Evolutionary conservation across 257 asterid genomes (phyloP), one percentile per base, ranked within the genome.

Genomic region (Penstemon eatonii): DNA sequence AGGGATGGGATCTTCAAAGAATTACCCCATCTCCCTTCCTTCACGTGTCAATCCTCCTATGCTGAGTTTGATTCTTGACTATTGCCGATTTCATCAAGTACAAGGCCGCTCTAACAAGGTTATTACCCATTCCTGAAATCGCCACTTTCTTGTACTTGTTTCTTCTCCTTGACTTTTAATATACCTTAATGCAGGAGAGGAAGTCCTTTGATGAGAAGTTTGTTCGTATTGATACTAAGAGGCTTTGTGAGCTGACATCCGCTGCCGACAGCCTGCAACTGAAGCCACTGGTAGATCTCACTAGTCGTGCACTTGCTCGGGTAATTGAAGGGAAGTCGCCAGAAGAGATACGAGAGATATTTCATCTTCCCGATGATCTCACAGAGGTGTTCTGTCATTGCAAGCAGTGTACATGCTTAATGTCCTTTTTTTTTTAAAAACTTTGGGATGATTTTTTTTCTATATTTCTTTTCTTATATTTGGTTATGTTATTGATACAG

Each of bases 91-190:
- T 82, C 98, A 93, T 81, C 97, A 86, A 84, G 80, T 84, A 68
- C 88, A 90, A 13, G 98, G 97, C 41, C 97, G 90, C 62, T 88
- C 97, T 68, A 90, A 90, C 86, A 93, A 88, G 98, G 98, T 90
- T 67, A 74, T 58, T 55, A 50, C 67, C 33, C 55, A 13, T 76
- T 58, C 43, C 33, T 15, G 47, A 61, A 55, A 46, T 38, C 54
- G 25, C 8, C 73, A 6, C n/a, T 58, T 52, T 54, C 40, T 37
- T 61, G 15, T 39, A 61, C 15, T 69, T 56, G 58, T 18, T 62
- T 57, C 62, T 64, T 12, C 45, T 49, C 19, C 61, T 44, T 59
- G 55, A 57, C 76, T 41, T 25, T 25, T 25, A 25, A 25, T 68
- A 11, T 45, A 33, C 72, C 65, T 56, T 72, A 56, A 55, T 80